These are phyloP conservation scores for Fusarium sp. DNA, from an alignment of 2,329 filamentous ascomycete species.

Conservation along the genomic window DNA sequence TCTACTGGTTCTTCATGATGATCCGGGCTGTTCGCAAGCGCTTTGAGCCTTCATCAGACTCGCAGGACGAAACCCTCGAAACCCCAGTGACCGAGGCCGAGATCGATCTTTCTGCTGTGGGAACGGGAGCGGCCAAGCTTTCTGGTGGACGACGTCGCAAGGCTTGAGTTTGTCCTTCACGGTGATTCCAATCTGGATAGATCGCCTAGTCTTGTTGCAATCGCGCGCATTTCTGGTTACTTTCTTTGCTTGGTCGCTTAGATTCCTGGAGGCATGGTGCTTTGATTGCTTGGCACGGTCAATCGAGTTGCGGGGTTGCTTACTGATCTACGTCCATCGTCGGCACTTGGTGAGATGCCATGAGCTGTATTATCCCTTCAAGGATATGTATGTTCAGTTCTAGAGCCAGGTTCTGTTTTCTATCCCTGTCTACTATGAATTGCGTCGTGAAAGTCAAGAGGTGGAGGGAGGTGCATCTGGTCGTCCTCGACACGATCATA, in stretches of 20 bases:
- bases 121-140: slow-evolving; percentile 42
- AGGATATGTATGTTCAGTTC: background rate
- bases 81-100: slow-evolving; percentile 44
- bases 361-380: background rate
- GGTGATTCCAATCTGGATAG: background rate
- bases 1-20: slow-evolving; percentile 92
- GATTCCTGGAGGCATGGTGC: background rate
- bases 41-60: slow-evolving; percentile 66
- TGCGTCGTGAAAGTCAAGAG: background rate
- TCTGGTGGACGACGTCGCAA: slow-evolving; percentile 46
- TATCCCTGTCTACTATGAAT: background rate
- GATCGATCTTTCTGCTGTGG: slow-evolving; percentile 46
- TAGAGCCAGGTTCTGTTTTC: background rate
- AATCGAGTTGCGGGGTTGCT: background rate
- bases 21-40: slow-evolving; percentile 81
- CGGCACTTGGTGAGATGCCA: background rate
- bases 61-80: slow-evolving; percentile 44
- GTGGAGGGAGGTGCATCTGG: background rate
- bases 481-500: background rate
- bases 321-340: background rate
- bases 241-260: background rate
- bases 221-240: background rate
- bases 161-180: slow-evolving; percentile 34
- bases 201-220: background rate
- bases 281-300: background rate